These are phyloP conservation scores for Penicillium sp. DNA, from an alignment of 2,329 filamentous ascomycete genomes.

Conservation along the genomic window DNA sequence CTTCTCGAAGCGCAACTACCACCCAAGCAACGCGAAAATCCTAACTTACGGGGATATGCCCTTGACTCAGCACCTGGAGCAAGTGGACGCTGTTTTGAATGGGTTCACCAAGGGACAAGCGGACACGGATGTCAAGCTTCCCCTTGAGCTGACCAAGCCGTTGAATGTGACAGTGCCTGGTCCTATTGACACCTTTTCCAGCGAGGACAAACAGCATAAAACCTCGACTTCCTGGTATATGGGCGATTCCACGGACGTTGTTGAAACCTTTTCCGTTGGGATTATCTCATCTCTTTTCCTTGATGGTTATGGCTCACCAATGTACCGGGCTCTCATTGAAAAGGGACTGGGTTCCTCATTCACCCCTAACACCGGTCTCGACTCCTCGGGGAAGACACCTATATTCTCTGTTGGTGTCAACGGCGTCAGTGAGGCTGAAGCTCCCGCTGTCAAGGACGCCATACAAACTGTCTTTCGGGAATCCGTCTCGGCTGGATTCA, in stretches of 20 bases:
- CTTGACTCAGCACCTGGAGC: conserved; percentile 72
- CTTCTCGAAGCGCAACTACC: conserved; percentile 91
- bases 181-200: conserved; percentile 81
- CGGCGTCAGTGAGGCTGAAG: conserved; percentile 78
- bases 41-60: conserved; percentile 95
- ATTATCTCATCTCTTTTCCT: conserved; percentile 80
- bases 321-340: conserved; percentile 87
- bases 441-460: conserved; percentile 70
- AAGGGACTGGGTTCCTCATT: conserved; percentile 87
- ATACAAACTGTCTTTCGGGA: conserved; percentile 71
- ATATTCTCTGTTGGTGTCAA: conserved; percentile 90
- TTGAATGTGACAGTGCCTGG: conserved; percentile 69
- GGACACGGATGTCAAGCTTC: conserved; percentile 71
- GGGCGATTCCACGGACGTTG: conserved; percentile 74
- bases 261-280: conserved; percentile 84
- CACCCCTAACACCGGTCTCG: conserved; percentile 91
- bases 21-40: conserved; percentile 94
- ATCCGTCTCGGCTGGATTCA: conserved; percentile 73
- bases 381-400: conserved; percentile 69
- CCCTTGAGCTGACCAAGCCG: conserved; percentile 66
- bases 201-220: conserved; percentile 83
- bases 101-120: conserved; percentile 68
- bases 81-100: conserved; percentile 71
- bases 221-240: conserved; percentile 92
- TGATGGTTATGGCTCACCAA: conserved; percentile 90